A percentile compares a stretch with the other conserved stretches of the same genome.
Conservation (phyloP, 192 early-diverging fungal genomes). For the Coemansia sp. region DNA sequence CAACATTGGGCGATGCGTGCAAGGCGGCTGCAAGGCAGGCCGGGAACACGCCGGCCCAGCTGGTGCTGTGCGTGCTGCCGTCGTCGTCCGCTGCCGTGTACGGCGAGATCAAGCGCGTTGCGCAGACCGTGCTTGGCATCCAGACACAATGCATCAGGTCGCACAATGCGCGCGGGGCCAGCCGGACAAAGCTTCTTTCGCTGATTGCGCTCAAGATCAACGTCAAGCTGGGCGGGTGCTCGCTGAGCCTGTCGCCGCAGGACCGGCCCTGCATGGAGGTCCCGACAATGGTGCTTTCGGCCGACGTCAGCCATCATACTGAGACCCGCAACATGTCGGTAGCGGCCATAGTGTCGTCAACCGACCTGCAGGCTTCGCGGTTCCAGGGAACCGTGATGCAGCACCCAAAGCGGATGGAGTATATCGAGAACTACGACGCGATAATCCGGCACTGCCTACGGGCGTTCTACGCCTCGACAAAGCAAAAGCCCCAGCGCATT, state of each 20-base stretch:
- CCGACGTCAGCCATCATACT: constrained; percentile 59
- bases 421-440: constrained; percentile 33
- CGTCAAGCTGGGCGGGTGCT: constrained; percentile 62
- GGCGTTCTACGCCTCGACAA: constrained; percentile 33
- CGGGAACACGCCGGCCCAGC: neutral
- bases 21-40: neutral
- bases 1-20: neutral
- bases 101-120: constrained; percentile 56
- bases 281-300: constrained; percentile 58
- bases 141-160: constrained; percentile 54
- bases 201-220: constrained; percentile 59
- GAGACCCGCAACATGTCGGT: constrained; percentile 46
- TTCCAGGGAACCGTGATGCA: constrained; percentile 35
- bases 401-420: constrained; percentile 36
- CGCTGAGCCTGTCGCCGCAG: constrained; percentile 24
- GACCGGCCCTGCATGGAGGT: constrained; percentile 14
- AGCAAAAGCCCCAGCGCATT: constrained; percentile 52
- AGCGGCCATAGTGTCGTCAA: constrained; percentile 44
- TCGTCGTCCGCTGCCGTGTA: constrained; percentile 24
- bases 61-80: constrained; percentile 35
- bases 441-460: constrained; percentile 46
- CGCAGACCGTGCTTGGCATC: constrained; percentile 49
- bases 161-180: constrained; percentile 8
- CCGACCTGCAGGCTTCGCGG: constrained; percentile 23
- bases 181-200: constrained; percentile 20